Evolutionary conservation across 2,329 filamentous ascomycete species (phyloP), one percentile per base, ranked within the genome.

Genomic region (Sclerotinia glacialis): DNA sequence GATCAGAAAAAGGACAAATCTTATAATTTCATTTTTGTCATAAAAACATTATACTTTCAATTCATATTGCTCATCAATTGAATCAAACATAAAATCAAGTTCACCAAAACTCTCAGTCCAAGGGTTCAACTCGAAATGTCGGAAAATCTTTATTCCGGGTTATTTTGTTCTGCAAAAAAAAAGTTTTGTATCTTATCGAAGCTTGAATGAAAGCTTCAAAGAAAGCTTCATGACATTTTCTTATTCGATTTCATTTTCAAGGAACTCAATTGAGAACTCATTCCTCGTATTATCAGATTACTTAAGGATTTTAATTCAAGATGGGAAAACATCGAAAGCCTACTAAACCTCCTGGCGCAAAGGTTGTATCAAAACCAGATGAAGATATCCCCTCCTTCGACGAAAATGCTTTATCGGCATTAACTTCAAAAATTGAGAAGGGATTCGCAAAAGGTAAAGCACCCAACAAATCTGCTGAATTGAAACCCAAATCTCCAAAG

Each of bases 381-480:
- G 62, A 66, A n/a, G 66, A 50, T 42, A 74, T 79, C 69, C 76
- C 78, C 37, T 72, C 73, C 40, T 83, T 88, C 68, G 80, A 86
- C 69, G 80, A 83, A 68, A 77, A 79, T 47, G 78, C 83, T 7
- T 76, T 88, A 66, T 79, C 80, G 9, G 79, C 83, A 67, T 75
- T 88, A 72, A 87, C 85, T 6, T 80, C 82, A 44, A 83, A 82
- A 74, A 85, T 88, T 69, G 84, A 87, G 71, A 79, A 83, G 71
- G 80, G 80, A 65, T 78, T 88, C 69, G 74, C 77, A 47, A 74
- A 77, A 55, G 71, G 76, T 53, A 78, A 79, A 67, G 70, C 76
- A 66, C 69, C 71, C 67, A 53, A 75, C 70, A 69, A 70, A 42
- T 9, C 67, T 37, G 26, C 40, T 31, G 40, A 53, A 42, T 37